Base-by-base conservation (phyloP, 2,329 filamentous ascomycete genomes). In the Aspergillus fumigatus region DNA sequence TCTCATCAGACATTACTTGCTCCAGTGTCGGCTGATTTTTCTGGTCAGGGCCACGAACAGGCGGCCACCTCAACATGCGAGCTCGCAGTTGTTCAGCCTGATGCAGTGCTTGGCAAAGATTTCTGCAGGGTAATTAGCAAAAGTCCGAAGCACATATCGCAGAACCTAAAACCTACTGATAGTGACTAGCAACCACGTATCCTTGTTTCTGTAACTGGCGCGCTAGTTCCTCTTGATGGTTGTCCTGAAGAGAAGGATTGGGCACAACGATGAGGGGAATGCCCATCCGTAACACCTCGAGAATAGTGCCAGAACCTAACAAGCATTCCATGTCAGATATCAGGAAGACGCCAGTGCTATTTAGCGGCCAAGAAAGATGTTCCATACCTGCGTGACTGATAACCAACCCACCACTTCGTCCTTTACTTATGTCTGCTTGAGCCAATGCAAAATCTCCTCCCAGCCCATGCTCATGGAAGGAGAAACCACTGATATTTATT, bases 211-310 rank as follows among this genome's bases (percentile, higher is more conserved):
- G 84, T 55, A 97, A 82, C 62, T 90, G 87, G 51, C 86, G 80
- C 0, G 93, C 93, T 54, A 99, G 82, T 72, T 97, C 91, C 21
- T 85, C 82, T 74, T 99, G 94, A 70, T 99, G 94, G 67, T 99
- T 93, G 68, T 95, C 87, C 65, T 96, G 82, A 0, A 99, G 82
- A 6, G 80, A 79, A 1, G 85, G 82, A 71, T 99, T 99, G 2
- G 93, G 89, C 2, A 99, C 92, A 0, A 96, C 90, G 51, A 99
- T 82, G n/a, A 97, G 78, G 2, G 90, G 87, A 0, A 92, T 78
- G 14, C 85, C 83, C 52, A 89, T 78, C 47, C 89, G 85, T 60
- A 95, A 83, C 0, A 87, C 90, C 70, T 92, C 91, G 0, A 97
- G 80, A 27, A 97, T 92, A 3, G 90, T 92, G 8, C 94, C 94